Conservation (phyloP, 73 alveolate genomes). For the Blepharisma japonicum region DNA sequence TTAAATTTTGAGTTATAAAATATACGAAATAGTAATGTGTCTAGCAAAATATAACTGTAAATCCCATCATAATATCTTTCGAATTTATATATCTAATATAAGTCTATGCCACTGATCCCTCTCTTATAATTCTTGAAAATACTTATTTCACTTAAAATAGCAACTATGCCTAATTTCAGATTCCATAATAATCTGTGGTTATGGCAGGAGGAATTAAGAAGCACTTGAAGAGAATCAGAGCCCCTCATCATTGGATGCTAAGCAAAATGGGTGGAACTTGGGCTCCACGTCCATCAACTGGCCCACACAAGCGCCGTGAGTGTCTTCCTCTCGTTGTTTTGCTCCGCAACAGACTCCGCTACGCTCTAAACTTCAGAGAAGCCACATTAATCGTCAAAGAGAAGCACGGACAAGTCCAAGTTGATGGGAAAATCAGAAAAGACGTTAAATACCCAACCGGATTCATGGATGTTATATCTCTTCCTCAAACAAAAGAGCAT, state of each 20-base stretch:
- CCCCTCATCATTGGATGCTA: conserved; percentile 99
- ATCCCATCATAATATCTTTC: too few relatives aligned
- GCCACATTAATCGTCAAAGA: conserved; percentile 71
- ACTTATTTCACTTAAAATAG: too few relatives aligned
- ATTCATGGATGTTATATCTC: conserved; percentile 89
- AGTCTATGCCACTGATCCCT: too few relatives aligned
- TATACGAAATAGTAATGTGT: too few relatives aligned
- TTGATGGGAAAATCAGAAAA: conserved; percentile 94
- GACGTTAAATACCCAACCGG: conserved; percentile 97
- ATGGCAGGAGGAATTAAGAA: conserved; percentile 98
- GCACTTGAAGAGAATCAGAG: conserved; percentile 97
- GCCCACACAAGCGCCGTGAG: conserved; percentile 97
- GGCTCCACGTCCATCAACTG: conserved; percentile 94
- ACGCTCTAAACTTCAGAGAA: conserved; percentile 89
- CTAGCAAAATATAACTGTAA: too few relatives aligned
- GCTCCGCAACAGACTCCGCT: conserved; percentile 86
- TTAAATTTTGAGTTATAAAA: too few relatives aligned
- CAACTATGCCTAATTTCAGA: too few relatives aligned
- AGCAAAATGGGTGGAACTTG: conserved; percentile 85
- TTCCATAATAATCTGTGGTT: too few relatives aligned
- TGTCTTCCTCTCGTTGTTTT: conserved; percentile 88
- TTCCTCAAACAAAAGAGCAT: conserved; percentile 73
- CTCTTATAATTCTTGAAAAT: too few relatives aligned
- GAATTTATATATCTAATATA: too few relatives aligned
- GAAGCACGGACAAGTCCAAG: conserved; percentile 78